Conservation (phyloP, 495 filamentous ascomycete genomes). For the Penicillium psychrofluorescens region DNA sequence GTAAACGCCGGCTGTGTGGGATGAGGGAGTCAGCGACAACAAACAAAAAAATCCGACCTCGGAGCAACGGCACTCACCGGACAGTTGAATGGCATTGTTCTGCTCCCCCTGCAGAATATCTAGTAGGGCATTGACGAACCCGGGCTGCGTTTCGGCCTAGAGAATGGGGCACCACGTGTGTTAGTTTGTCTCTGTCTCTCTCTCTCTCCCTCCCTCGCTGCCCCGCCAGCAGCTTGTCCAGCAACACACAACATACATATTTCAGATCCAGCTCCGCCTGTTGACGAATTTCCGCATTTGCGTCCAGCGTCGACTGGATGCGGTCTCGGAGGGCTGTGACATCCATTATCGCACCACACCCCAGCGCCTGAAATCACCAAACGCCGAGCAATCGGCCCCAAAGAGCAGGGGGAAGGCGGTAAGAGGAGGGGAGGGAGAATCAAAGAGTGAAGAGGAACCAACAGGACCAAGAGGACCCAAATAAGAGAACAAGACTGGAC, state of each 20-base stretch:
- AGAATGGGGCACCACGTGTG: slow-evolving; percentile 9
- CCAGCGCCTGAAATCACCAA: slow-evolving; percentile 25
- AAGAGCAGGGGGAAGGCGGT: slow-evolving; percentile 7
- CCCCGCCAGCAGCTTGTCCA: slow-evolving; percentile 9
- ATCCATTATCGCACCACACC: slow-evolving; percentile 63
- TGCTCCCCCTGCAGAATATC: slow-evolving; percentile 86
- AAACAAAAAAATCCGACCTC: slow-evolving; percentile 2
- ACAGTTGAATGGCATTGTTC: slow-evolving; percentile 73
- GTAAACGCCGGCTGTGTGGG: slow-evolving; percentile 77
- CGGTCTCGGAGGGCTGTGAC: slow-evolving; percentile 76
- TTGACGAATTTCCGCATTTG: slow-evolving; percentile 76
- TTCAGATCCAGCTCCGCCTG: slow-evolving; percentile 90
- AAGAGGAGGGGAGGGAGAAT: neutral
- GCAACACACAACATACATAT: slow-evolving; percentile 56
- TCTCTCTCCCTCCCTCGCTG: neutral
- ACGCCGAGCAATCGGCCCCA: slow-evolving; percentile 12
- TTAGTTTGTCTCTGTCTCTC: too few relatives aligned
- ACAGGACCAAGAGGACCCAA: too few relatives aligned
- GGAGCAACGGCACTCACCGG: slow-evolving; percentile 51
- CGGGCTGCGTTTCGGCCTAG: slow-evolving; percentile 85
- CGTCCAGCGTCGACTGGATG: slow-evolving; percentile 78
- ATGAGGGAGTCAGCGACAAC: slow-evolving; percentile 11
- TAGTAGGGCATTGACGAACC: slow-evolving; percentile 84
- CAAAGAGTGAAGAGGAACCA: neutral
- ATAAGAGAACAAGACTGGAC: too few relatives aligned